phyloP scores from a whole-genome alignment of 2,329 filamentous ascomycete species.

The Tympanopsis confertula region DNA sequence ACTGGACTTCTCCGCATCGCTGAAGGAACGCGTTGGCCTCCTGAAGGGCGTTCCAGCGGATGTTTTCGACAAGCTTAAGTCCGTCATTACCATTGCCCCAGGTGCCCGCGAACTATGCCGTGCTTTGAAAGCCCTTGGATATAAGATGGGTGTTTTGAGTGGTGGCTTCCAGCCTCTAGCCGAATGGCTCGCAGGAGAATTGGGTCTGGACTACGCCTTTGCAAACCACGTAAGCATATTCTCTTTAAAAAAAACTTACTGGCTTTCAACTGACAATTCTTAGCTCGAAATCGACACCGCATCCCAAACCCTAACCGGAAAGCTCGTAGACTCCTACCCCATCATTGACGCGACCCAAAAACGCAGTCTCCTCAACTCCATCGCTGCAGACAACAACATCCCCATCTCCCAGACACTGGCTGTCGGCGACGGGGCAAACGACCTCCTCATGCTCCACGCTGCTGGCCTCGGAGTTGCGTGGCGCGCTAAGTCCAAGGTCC shows the following conservation, averaged over 20 bases:
- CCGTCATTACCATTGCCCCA: conserved; percentile 49
- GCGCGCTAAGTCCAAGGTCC: conserved; percentile 53
- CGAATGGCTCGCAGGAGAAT: conserved; percentile 44
- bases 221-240: conserved; percentile 46
- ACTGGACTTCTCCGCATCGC: conserved; percentile 49
- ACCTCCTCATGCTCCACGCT: conserved; percentile 51
- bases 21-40: conserved; percentile 44
- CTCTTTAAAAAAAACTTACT: conserved; percentile 47
- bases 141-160: conserved; percentile 53
- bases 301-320: conserved; percentile 39
- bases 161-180: conserved; percentile 57
- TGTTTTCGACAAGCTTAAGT: conserved; percentile 48
- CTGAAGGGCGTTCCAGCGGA: conserved; percentile 50
- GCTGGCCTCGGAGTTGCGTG: conserved; percentile 52
- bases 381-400: conserved; percentile 41
- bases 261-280: conserved; percentile 2
- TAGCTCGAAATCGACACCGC: conserved; percentile 33
- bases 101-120: conserved; percentile 47
- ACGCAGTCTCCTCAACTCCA: conserved; percentile 35
- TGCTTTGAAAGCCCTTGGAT: conserved; percentile 44
- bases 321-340: conserved; percentile 34
- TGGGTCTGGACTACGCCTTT: conserved; percentile 52
- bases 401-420: conserved; percentile 40
- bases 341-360: conserved; percentile 51
- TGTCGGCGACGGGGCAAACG: conserved; percentile 54